Conservation (phyloP, 2,329 filamentous ascomycete species). For the Sporothrix variecibatus region DNA sequence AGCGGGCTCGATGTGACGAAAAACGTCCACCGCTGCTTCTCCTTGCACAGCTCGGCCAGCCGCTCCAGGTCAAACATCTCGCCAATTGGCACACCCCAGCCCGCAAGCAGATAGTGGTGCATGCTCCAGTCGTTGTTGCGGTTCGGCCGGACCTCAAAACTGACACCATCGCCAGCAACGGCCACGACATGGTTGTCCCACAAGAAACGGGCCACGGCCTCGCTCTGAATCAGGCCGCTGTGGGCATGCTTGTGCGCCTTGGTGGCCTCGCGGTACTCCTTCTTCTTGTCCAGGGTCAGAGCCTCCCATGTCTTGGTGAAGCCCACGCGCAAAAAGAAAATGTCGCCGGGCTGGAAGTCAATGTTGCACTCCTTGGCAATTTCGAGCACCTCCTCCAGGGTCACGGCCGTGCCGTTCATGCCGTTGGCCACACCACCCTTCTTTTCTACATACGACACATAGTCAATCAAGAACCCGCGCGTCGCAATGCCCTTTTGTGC, state of each 20-base stretch:
- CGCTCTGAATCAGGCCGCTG: slow-evolving; percentile 50
- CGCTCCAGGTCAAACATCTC: slow-evolving; percentile 26
- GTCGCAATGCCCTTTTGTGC: slow-evolving; percentile 46
- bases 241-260: slow-evolving; percentile 7
- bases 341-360: slow-evolving; percentile 52
- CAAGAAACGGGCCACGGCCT: slow-evolving; percentile 54
- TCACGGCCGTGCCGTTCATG: slow-evolving; percentile 47
- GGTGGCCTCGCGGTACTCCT: slow-evolving; percentile 35
- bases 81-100: slow-evolving; percentile 27
- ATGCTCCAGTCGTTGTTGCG: slow-evolving; percentile 20
- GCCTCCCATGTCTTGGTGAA: slow-evolving; percentile 50
- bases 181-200: slow-evolving; percentile 58
- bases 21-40: slow-evolving; percentile 20
- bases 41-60: slow-evolving; percentile 19
- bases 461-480: slow-evolving; percentile 57
- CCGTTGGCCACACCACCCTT: slow-evolving; percentile 42
- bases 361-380: slow-evolving; percentile 49
- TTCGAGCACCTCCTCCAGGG: slow-evolving; percentile 45
- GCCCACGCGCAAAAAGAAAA: slow-evolving; percentile 58
- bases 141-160: slow-evolving; percentile 44
- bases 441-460: slow-evolving; percentile 45
- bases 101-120: slow-evolving; percentile 21
- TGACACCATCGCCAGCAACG: slow-evolving; percentile 57
- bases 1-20: slow-evolving; percentile 23
- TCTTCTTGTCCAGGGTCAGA: slow-evolving; percentile 42